Evolutionary conservation across 139 green algal genomes (phyloP), one percentile per base, ranked within the genome.

Genomic region (Volvox reticuliferus): DNA sequence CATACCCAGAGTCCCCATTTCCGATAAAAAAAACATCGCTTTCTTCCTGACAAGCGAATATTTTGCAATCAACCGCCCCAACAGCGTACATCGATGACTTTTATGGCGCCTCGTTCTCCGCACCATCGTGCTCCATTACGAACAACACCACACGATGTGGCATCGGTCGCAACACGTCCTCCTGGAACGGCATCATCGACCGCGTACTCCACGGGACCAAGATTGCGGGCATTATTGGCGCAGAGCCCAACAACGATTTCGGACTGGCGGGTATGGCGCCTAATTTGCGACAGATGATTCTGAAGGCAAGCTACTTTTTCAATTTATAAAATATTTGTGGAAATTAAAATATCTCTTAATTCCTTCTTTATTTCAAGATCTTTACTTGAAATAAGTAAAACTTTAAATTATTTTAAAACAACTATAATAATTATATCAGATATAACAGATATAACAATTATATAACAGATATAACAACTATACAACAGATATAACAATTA

Each of bases 151-250:
- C 65, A 0, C 55, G 37, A 0, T 90, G 86, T 61, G 86, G 86
- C 50, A 89, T 89, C 28, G 85, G 85, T 20, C 44, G 18, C 28
- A 62, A 82, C 28, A 89, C 85, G 18, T 35, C 30, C 2, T 24
- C 68, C 3, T 82, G 69, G 69, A 89, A 89, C 44, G 75, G 75
- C 30, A 63, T 84, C 50, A 85, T 33, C 16, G 86, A 90, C 55
- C 14, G 75, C 0, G 55, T 21, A 5, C 35, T 21, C 16, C 86
- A 90, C 32, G 86, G 86, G 32, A 90, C 86, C 14, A 90, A 90
- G 32, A 90, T 90, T 26, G 86, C 86, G 3, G 86, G 86, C 22
- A 35, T 90, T 24, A 90, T 90, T n/a, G 86, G 73, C 61, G 86
- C 86, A 3, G 0, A 12, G 2, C 73, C 73, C 30, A 84, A 84